Evolutionary conservation across 2,329 filamentous ascomycete genomes (phyloP).

Genomic region (Cyphellophora europaea): DNA sequence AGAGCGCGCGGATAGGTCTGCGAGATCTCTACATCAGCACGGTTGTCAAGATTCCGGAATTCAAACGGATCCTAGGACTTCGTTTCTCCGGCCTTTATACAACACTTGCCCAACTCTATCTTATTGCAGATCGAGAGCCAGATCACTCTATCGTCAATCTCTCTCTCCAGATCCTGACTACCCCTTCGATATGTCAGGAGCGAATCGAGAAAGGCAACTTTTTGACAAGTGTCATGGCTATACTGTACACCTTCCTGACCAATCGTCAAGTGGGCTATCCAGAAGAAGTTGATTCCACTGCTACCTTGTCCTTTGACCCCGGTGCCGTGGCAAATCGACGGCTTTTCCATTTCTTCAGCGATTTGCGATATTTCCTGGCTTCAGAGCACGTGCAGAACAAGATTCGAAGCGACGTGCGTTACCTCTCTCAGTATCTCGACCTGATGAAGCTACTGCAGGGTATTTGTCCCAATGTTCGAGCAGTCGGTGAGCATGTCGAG

Average conservation of each 20-base stretch:
- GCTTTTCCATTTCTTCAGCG: conserved; percentile 96
- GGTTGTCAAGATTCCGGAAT: conserved; percentile 87
- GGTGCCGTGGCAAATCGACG: conserved; percentile 90
- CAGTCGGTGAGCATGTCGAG: conserved; percentile 90
- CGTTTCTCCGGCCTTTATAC: conserved; percentile 96
- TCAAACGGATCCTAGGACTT: conserved; percentile 86
- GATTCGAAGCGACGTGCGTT: conserved; percentile 72
- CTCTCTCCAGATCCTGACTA: conserved; percentile 91
- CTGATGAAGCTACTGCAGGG: conserved; percentile 93
- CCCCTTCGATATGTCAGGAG: conserved; percentile 91
- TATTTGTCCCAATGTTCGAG: conserved; percentile 87
- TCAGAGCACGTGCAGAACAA: conserved; percentile 81
- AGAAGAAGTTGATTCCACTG: conserved; percentile 74
- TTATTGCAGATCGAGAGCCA: conserved; percentile 91
- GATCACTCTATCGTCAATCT: conserved; percentile 98
- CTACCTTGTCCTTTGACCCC: conserved; percentile 83
- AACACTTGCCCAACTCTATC: conserved; percentile 81
- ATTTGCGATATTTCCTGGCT: conserved; percentile 82
- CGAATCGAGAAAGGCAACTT: conserved; percentile 94
- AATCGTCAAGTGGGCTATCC: conserved; percentile 93
- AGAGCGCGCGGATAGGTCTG: conserved; percentile 82
- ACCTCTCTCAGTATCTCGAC: conserved; percentile 89
- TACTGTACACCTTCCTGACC: conserved; percentile 93
- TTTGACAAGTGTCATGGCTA: conserved; percentile 86
- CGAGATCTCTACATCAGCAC: conserved; percentile 93